A percentile compares a stretch with the other conserved stretches of the same genome.
phyloP scores from a whole-genome alignment of 164 flowering plant species.

The Platanus orientalis region DNA sequence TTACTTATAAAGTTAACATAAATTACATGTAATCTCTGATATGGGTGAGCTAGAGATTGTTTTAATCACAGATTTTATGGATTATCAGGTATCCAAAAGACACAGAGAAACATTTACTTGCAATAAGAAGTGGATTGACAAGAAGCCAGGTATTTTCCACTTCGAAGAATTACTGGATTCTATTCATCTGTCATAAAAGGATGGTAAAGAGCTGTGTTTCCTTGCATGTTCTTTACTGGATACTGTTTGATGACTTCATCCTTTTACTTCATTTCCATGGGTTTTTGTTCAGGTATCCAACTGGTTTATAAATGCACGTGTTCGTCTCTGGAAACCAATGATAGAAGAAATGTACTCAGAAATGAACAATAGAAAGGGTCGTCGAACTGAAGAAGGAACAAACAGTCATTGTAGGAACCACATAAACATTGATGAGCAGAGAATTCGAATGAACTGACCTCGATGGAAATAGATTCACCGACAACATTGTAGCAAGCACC shows the following conservation, averaged over 20 bases:
- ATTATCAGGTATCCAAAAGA: conserved; percentile 90
- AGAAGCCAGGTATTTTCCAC: conserved; percentile 72
- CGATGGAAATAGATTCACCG: neutral
- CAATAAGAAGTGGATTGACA: conserved; percentile 87
- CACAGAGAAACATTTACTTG: conserved; percentile 91
- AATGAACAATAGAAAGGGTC: conserved; percentile 28
- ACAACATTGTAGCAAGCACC: no score
- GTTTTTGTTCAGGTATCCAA: conserved; percentile 58
- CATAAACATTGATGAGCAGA: conserved; percentile 8
- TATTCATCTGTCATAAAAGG: neutral
- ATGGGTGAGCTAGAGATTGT: neutral
- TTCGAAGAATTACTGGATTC: neutral
- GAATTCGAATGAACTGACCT: conserved; percentile 6
- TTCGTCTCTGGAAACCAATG: conserved; percentile 87
- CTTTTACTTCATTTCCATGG: neutral
- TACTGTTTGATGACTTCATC: neutral
- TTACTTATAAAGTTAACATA: no score
- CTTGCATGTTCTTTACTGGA: neutral
- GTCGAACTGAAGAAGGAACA: conserved; percentile 17
- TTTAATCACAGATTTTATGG: conserved; percentile 2
- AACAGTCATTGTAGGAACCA: conserved; percentile 9
- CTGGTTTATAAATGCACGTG: conserved; percentile 87
- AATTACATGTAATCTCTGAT: no score
- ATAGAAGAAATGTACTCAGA: conserved; percentile 83
- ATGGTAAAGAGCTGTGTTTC: neutral